phyloP scores from a whole-genome alignment of 2,329 filamentous ascomycete species.

The Alternaria tenuissima region DNA sequence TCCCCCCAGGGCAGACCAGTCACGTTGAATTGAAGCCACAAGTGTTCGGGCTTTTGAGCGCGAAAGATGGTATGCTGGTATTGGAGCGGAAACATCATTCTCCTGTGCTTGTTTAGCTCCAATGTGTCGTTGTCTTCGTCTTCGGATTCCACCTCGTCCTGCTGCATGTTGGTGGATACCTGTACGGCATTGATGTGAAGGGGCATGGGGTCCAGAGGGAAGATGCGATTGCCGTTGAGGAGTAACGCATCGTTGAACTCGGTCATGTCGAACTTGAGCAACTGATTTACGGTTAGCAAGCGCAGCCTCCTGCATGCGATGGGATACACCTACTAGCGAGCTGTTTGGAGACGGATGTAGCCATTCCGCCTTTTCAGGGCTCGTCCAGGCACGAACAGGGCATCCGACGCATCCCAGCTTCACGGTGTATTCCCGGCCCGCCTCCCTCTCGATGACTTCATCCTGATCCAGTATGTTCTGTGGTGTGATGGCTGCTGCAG shows the following conservation, averaged over 20 bases:
- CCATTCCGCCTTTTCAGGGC: slow-evolving; percentile 19
- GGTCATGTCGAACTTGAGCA: slow-evolving; percentile 36
- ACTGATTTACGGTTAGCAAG: slow-evolving; percentile 17
- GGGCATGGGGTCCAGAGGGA: slow-evolving; percentile 34
- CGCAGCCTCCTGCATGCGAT: too few relatives aligned
- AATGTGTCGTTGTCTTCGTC: slow-evolving; percentile 13
- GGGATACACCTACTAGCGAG: slow-evolving; percentile 33
- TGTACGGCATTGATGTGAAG: slow-evolving; percentile 34
- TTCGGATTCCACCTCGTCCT: slow-evolving; percentile 20
- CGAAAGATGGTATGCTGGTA: slow-evolving; percentile 38
- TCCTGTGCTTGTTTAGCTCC: slow-evolving; percentile 15
- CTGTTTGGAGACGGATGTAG: slow-evolving; percentile 30
- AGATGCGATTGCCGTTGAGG: slow-evolving; percentile 33
- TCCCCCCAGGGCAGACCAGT: slow-evolving; percentile 21
- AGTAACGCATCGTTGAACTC: slow-evolving; percentile 19
- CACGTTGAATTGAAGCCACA: slow-evolving; percentile 43
- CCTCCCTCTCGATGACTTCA: slow-evolving; percentile 13
- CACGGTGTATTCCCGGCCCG: slow-evolving; percentile 36
- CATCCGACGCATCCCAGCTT: slow-evolving; percentile 42
- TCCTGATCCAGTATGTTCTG: not conserved
- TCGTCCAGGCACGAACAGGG: slow-evolving; percentile 29
- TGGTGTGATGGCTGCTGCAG: slow-evolving; percentile 10
- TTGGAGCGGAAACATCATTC: slow-evolving; percentile 31
- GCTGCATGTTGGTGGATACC: slow-evolving; percentile 26
- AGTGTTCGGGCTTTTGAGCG: slow-evolving; percentile 17